Conservation (phyloP, 306 rosid species). For the Inga oerstediana region DNA sequence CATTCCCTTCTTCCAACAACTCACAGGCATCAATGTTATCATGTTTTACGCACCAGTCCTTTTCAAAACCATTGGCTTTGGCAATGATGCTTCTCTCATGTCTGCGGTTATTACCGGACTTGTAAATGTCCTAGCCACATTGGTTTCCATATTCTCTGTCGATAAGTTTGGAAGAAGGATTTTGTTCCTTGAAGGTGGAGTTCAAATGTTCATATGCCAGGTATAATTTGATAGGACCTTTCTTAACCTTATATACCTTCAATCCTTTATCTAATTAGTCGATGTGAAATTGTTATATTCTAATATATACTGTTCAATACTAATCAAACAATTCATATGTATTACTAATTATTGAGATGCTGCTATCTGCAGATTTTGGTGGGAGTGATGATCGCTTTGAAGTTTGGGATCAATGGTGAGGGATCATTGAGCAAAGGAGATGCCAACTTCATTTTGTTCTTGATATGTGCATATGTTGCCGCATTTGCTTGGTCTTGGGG, state of each 20-base stretch:
- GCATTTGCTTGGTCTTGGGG: slow-evolving; percentile 19
- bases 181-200: slow-evolving; percentile 11
- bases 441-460: neutral
- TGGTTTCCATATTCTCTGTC: neutral
- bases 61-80: neutral
- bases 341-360: neutral
- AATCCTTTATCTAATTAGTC: too few relatives aligned
- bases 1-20: slow-evolving; percentile 19
- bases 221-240: neutral
- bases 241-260: neutral
- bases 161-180: slow-evolving; percentile 10
- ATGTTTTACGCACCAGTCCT: slow-evolving; percentile 2
- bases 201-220: slow-evolving; percentile 4
- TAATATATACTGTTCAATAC: too few relatives aligned
- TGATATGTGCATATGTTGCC: slow-evolving; percentile 11
- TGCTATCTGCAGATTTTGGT: neutral
- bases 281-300: neutral
- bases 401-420: slow-evolving; percentile 5
- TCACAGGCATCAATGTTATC: slow-evolving; percentile 3
- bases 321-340: neutral
- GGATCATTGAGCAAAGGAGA: slow-evolving; percentile 6
- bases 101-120: neutral
- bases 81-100: neutral
- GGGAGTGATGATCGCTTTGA: slow-evolving; percentile 6
- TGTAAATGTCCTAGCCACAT: neutral